A percentile compares a stretch with the other conserved stretches of the same genome.
These are phyloP conservation scores for Cardamine chenopodiifolia DNA, from an alignment of 345 rosid species.

Conservation along the genomic window DNA sequence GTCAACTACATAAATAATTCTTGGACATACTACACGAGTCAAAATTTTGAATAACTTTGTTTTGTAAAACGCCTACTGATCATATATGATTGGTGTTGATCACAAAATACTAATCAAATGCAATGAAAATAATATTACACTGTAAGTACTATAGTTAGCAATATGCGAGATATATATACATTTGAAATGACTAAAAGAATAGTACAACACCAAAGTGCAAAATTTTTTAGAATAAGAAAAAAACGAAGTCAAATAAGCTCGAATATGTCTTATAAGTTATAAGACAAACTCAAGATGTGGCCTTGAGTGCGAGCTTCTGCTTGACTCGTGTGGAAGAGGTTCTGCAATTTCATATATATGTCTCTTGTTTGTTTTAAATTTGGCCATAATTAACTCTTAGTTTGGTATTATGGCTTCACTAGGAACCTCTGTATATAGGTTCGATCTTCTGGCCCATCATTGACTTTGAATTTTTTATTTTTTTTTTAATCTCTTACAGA, in stretches of 20 bases:
- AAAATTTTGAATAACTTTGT: neutral
- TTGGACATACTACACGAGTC: neutral
- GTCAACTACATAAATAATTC: no score
- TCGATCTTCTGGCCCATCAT: neutral
- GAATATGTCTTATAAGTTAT: neutral
- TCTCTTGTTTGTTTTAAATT: neutral
- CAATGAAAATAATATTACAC: neutral
- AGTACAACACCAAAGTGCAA: neutral
- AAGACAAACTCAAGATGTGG: neutral
- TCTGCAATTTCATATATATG: neutral
- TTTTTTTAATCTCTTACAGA: neutral
- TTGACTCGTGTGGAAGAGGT: neutral
- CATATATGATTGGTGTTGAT: neutral
- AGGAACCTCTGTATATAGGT: neutral
- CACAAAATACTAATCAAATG: neutral
- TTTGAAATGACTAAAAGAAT: neutral
- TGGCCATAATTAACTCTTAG: neutral
- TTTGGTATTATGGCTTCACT: neutral
- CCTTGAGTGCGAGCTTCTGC: neutral
- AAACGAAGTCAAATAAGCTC: neutral
- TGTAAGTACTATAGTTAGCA: neutral
- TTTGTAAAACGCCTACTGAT: neutral
- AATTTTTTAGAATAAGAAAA: neutral
- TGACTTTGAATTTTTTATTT: no score
- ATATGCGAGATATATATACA: neutral